Conservation (phyloP, 2,329 filamentous ascomycete genomes). For the Sclerotinia subarctica region DNA sequence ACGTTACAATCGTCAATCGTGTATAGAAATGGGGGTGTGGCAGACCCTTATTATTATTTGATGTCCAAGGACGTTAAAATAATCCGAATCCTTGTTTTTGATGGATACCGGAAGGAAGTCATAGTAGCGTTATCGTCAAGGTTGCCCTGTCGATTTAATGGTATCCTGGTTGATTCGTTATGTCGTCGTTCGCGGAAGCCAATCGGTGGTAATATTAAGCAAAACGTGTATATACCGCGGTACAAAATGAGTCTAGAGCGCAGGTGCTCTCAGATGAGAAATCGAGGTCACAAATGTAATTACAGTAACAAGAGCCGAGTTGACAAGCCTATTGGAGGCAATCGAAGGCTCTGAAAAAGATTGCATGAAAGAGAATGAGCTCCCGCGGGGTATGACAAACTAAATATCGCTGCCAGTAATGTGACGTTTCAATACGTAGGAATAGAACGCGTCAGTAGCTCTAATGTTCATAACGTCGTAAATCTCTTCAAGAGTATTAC, state of each 20-base stretch:
- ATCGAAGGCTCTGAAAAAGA: background rate
- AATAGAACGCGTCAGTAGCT: slow-evolving; percentile 26
- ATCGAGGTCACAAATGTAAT: slow-evolving; percentile 15
- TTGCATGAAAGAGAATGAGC: slow-evolving; percentile 4
- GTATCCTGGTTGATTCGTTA: slow-evolving; percentile 36
- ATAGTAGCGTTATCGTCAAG: slow-evolving; percentile 39
- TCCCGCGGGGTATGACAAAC: slow-evolving; percentile 18
- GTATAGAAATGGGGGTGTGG: slow-evolving; percentile 9
- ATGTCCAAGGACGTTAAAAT: slow-evolving; percentile 20
- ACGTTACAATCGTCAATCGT: slow-evolving; percentile 21
- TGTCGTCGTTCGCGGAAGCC: slow-evolving; percentile 30
- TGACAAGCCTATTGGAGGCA: background rate
- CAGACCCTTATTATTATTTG: slow-evolving; percentile 17
- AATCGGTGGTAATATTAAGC: slow-evolving; percentile 19
- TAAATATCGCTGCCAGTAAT: slow-evolving; percentile 25
- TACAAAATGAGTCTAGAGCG: slow-evolving; percentile 12
- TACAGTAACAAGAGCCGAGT: slow-evolving; percentile 19
- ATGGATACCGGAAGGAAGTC: slow-evolving; percentile 28
- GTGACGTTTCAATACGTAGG: slow-evolving; percentile 25
- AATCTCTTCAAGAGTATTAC: slow-evolving; percentile 24
- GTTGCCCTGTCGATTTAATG: slow-evolving; percentile 40
- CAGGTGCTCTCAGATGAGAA: slow-evolving; percentile 7
- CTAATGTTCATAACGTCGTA: slow-evolving; percentile 36
- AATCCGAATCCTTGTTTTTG: slow-evolving; percentile 16
- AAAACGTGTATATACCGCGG: slow-evolving; percentile 20